These are phyloP conservation scores for Rosellinia necatrix DNA, from an alignment of 2,329 filamentous ascomycete genomes.

Conservation along the genomic window DNA sequence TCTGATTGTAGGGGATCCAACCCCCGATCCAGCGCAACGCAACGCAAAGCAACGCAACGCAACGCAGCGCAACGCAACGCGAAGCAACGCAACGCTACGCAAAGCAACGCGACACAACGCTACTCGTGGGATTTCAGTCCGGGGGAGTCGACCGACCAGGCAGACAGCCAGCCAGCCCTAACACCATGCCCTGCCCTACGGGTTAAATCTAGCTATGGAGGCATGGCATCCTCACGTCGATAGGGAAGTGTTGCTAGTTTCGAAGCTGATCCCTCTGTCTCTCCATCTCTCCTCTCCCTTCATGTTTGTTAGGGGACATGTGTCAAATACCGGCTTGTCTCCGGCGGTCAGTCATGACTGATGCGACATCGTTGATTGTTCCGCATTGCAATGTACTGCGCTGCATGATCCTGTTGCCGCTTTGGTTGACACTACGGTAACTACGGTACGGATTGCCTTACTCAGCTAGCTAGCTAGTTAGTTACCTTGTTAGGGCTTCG, in stretches of 20 bases:
- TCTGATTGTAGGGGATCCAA: too few species aligned
- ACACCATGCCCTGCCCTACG: slow-evolving; percentile 11
- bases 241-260: slow-evolving; percentile 23
- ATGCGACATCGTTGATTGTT: not conserved
- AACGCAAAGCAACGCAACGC: slow-evolving; percentile 13
- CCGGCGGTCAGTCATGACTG: slow-evolving; percentile 8
- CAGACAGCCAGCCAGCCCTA: slow-evolving; percentile 7
- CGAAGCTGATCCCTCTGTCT: slow-evolving; percentile 14
- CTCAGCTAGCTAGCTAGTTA: slow-evolving; percentile 18
- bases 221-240: not conserved
- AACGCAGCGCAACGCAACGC: not conserved
- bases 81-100: slow-evolving; percentile 10
- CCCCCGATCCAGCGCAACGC: too few species aligned
- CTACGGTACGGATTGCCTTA: too few species aligned
- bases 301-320: not conserved
- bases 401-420: too few species aligned
- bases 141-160: too few species aligned
- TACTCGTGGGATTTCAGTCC: slow-evolving; percentile 12
- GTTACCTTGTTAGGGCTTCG: too few species aligned
- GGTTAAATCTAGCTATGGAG: too few species aligned
- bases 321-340: slow-evolving; percentile 13
- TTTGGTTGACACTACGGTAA: too few species aligned
- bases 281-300: not conserved
- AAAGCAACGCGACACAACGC: not conserved
- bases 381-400: too few species aligned